Evolutionary conservation across 306 rosid genomes (phyloP).

Genomic region (Lathyrus tuberosus): DNA sequence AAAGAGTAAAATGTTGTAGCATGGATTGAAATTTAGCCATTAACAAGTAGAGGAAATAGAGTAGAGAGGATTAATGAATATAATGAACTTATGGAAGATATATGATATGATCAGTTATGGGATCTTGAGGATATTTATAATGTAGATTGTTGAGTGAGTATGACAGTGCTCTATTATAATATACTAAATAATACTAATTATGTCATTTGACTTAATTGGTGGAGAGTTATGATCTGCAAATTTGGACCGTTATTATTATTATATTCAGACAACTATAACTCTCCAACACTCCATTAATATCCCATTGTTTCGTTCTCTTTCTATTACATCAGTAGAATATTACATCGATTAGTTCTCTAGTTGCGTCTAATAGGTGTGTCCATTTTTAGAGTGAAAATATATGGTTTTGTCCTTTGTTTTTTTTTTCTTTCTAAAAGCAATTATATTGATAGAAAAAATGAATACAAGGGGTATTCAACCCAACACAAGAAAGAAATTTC

Average conservation of each 20-base stretch:
- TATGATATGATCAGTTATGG: slow-evolving; percentile 4
- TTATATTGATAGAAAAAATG: too few relatives aligned
- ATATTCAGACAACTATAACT: too few relatives aligned
- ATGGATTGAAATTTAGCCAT: slow-evolving; percentile 36
- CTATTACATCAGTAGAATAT: too few relatives aligned
- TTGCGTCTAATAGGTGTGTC: too few relatives aligned
- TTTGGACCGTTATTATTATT: slow-evolving; percentile 6
- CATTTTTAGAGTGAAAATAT: too few relatives aligned
- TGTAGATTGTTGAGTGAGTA: background rate
- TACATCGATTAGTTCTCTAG: too few relatives aligned
- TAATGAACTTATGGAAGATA: background rate
- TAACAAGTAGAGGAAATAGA: background rate
- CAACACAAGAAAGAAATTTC: too few relatives aligned
- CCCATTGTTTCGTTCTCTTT: too few relatives aligned
- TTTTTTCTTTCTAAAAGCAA: too few relatives aligned
- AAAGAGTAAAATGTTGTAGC: background rate
- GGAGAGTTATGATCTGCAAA: slow-evolving; percentile 3
- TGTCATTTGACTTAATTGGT: slow-evolving; percentile 33
- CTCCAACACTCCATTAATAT: too few relatives aligned
- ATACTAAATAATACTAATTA: slow-evolving; percentile 24
- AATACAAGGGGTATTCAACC: too few relatives aligned
- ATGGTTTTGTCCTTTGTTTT: too few relatives aligned
- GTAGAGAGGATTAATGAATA: background rate
- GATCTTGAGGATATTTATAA: slow-evolving; percentile 40
- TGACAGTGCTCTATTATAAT: background rate